Conservation (phyloP, 169 alveolate genomes). For the Plasmodium reichenowi region DNA sequence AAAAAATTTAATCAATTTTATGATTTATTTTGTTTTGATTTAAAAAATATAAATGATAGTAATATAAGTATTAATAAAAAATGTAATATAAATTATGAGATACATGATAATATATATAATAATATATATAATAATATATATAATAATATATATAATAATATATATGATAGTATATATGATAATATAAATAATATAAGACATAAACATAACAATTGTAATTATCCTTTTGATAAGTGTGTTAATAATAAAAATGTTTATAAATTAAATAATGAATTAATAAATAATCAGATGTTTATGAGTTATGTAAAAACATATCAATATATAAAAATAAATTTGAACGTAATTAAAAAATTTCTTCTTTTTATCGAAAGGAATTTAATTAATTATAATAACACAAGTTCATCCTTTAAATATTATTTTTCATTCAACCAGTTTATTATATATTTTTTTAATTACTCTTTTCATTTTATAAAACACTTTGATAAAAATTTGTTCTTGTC, state of each 20-base stretch:
- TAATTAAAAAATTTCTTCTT: constrained; percentile 56
- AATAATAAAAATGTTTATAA: too few relatives aligned
- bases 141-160: too few relatives aligned
- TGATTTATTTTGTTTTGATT: constrained; percentile 51
- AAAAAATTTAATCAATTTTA: constrained; percentile 54
- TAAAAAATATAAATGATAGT: constrained; percentile 35
- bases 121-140: too few relatives aligned
- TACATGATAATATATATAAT: too few relatives aligned
- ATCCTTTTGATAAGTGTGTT: too few relatives aligned
- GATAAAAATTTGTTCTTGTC: constrained; percentile 32
- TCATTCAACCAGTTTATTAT: constrained; percentile 55
- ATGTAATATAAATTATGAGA: background rate
- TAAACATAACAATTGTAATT: too few relatives aligned
- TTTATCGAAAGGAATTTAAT: constrained; percentile 59
- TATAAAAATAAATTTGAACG: constrained; percentile 18
- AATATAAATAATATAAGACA: too few relatives aligned
- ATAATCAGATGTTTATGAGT: too few relatives aligned
- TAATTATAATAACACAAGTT: constrained; percentile 40
- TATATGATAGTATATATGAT: too few relatives aligned
- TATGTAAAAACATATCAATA: constrained; percentile 28
- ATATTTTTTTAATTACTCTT: constrained; percentile 67
- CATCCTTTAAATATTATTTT: constrained; percentile 48
- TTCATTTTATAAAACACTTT: constrained; percentile 38
- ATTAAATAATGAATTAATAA: too few relatives aligned
- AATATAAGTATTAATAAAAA: background rate